Percentiles rank a stretch among this genome's conserved stretches.
These are phyloP conservation scores for Rhizoclosmatium sp. DNA, from an alignment of 192 early-diverging fungal genomes.

Conservation along the genomic window DNA sequence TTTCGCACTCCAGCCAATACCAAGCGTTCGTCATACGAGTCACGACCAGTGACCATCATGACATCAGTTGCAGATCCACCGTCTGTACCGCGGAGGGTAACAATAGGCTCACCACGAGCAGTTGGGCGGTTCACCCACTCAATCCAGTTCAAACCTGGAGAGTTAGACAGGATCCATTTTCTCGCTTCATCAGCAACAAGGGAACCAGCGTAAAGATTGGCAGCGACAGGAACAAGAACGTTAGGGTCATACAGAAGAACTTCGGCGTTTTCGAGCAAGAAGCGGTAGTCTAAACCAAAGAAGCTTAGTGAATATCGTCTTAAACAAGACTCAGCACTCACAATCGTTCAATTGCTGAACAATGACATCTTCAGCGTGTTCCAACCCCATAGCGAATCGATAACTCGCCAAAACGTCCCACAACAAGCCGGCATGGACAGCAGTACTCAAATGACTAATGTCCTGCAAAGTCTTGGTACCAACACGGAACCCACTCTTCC, in stretches of 20 bases:
- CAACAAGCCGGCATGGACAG: constrained; percentile 36
- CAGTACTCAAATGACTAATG: constrained; percentile 32
- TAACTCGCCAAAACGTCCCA: constrained; percentile 44
- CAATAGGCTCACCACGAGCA: constrained; percentile 41
- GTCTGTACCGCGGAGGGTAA: constrained; percentile 40
- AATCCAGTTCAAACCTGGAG: constrained; percentile 39
- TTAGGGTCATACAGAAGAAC: constrained; percentile 32
- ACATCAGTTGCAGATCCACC: constrained; percentile 27
- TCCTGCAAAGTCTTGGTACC: constrained; percentile 41
- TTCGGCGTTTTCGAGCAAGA: constrained; percentile 31
- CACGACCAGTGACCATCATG: constrained; percentile 37
- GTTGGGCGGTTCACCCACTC: constrained; percentile 41
- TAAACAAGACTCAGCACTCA: neutral
- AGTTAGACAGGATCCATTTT: constrained; percentile 32
- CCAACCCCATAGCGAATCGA: constrained; percentile 31
- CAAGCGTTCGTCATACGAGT: constrained; percentile 39
- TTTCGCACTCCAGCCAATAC: constrained; percentile 36
- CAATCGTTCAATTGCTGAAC: constrained; percentile 38
- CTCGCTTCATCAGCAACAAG: constrained; percentile 43
- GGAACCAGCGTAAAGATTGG: constrained; percentile 37
- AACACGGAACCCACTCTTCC: constrained; percentile 26
- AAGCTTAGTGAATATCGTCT: neutral
- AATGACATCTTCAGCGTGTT: constrained; percentile 19
- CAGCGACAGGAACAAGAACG: constrained; percentile 39
- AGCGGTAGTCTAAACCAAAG: constrained; percentile 31